Evolutionary conservation across 2,329 filamentous ascomycete species (phyloP).

Genomic region (Fusarium tuaranense): DNA sequence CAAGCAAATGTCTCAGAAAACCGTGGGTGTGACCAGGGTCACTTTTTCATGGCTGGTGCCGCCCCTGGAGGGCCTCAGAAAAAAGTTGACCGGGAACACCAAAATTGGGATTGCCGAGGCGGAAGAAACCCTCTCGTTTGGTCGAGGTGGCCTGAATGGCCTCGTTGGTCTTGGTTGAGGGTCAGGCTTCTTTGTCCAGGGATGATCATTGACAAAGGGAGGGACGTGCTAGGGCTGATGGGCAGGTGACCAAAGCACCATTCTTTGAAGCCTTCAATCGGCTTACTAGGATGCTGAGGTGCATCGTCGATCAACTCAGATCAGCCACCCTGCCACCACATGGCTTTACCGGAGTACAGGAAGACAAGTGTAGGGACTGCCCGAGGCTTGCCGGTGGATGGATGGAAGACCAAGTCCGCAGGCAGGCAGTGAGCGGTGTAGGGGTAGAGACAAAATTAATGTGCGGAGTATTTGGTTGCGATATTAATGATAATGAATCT

Average conservation of each 20-base stretch:
- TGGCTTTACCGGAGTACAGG: slow-evolving; percentile 1
- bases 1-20: slow-evolving; percentile 14
- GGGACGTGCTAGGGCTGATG: background rate
- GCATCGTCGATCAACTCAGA: slow-evolving; percentile 12
- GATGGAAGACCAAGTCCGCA: background rate
- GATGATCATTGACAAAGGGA: slow-evolving; percentile 3
- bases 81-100: background rate
- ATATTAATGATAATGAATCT: slow-evolving; percentile 9
- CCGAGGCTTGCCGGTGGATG: slow-evolving; percentile 3
- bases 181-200: background rate
- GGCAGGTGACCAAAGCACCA: background rate
- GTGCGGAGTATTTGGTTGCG: background rate
- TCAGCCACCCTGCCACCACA: slow-evolving; percentile 24
- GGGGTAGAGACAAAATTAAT: background rate
- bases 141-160: background rate
- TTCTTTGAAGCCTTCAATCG: background rate
- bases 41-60: slow-evolving; percentile 1
- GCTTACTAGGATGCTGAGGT: slow-evolving; percentile 17
- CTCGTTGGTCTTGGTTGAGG: background rate
- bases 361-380: slow-evolving; percentile 10
- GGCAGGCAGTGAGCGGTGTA: slow-evolving; percentile 16
- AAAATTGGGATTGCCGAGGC: background rate
- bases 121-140: background rate
- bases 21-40: background rate
- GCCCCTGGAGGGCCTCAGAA: background rate